Conservation (phyloP, 2,329 filamentous ascomycete genomes). For the Teratosphaeria gauchensis region DNA sequence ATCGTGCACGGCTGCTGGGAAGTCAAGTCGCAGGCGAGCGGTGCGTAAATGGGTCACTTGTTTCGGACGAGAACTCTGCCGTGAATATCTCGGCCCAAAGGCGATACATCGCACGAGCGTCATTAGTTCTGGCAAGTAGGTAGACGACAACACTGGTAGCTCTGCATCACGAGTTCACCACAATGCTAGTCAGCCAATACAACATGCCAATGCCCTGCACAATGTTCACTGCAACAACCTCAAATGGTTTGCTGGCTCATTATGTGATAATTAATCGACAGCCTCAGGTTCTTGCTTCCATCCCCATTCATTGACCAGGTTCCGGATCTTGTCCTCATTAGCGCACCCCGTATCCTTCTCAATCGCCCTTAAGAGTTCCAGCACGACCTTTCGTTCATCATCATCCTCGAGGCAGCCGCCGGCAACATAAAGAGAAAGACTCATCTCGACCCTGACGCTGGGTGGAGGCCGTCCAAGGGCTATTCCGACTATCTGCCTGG, state of each 20-base stretch:
- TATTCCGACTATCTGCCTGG: constrained; percentile 52
- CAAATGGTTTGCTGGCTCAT: neutral
- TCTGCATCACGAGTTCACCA: too few relatives aligned
- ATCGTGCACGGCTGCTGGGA: too few relatives aligned
- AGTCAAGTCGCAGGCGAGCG: too few relatives aligned
- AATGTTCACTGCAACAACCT: neutral
- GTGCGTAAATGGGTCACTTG: too few relatives aligned
- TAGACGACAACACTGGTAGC: too few relatives aligned
- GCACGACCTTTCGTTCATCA: constrained; percentile 45
- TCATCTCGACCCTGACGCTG: constrained; percentile 47
- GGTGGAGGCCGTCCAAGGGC: constrained; percentile 47
- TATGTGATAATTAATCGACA: neutral
- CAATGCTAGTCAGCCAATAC: too few relatives aligned
- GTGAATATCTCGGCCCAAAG: too few relatives aligned
- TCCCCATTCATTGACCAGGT: constrained; percentile 41
- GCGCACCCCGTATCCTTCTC: constrained; percentile 55
- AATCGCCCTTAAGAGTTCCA: constrained; percentile 51
- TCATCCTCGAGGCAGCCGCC: constrained; percentile 49
- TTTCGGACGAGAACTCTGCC: too few relatives aligned
- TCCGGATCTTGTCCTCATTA: constrained; percentile 48
- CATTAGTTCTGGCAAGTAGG: too few relatives aligned
- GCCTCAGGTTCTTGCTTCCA: constrained; percentile 13
- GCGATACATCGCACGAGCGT: too few relatives aligned
- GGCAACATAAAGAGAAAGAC: constrained; percentile 50
- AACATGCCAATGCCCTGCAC: too few relatives aligned